phyloP scores from a whole-genome alignment of 352 stramenopile species.

The Phytophthora lateralis region DNA sequence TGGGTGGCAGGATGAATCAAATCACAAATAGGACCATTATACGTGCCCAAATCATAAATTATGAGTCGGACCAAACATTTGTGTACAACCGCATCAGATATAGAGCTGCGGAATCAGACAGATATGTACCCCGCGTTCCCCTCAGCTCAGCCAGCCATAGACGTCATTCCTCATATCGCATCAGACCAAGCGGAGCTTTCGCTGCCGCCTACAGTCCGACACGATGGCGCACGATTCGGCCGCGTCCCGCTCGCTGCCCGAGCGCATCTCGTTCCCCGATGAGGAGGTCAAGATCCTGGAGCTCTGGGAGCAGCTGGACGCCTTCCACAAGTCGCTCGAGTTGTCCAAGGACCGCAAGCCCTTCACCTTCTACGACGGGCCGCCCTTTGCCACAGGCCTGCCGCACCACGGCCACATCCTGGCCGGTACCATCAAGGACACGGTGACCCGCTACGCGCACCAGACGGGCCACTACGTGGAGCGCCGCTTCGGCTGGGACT shows the following conservation, averaged over 20 bases:
- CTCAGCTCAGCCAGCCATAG: slow-evolving; percentile 18
- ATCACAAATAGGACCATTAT: too few relatives aligned
- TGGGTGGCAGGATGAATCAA: too few relatives aligned
- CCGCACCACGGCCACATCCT: slow-evolving; percentile 99
- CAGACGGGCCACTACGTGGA: slow-evolving; percentile 97
- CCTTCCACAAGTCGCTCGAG: slow-evolving; percentile 92
- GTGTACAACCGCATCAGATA: too few relatives aligned
- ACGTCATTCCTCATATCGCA: slow-evolving; percentile 24
- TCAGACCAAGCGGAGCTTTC: slow-evolving; percentile 1
- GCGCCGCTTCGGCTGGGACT: slow-evolving; percentile 99
- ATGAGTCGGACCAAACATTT: too few relatives aligned
- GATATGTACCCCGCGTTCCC: background rate
- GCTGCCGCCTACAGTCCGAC: too few relatives aligned
- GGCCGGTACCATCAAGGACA: slow-evolving; percentile 99
- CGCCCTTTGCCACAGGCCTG: slow-evolving; percentile 98
- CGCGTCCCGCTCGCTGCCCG: slow-evolving; percentile 65
- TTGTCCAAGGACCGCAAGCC: slow-evolving; percentile 93
- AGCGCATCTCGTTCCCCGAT: slow-evolving; percentile 88
- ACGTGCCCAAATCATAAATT: too few relatives aligned
- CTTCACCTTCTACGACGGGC: slow-evolving; percentile 99
- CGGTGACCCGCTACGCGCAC: slow-evolving; percentile 99
- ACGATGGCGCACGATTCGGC: slow-evolving; percentile 38
- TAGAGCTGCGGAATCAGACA: too few relatives aligned
- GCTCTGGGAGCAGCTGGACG: slow-evolving; percentile 88
- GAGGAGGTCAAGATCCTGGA: slow-evolving; percentile 79